Percentiles rank a stretch among this genome's conserved stretches.
Evolutionary conservation across 306 rosid genomes (phyloP).

Genomic region (Corylus heterophylla): DNA sequence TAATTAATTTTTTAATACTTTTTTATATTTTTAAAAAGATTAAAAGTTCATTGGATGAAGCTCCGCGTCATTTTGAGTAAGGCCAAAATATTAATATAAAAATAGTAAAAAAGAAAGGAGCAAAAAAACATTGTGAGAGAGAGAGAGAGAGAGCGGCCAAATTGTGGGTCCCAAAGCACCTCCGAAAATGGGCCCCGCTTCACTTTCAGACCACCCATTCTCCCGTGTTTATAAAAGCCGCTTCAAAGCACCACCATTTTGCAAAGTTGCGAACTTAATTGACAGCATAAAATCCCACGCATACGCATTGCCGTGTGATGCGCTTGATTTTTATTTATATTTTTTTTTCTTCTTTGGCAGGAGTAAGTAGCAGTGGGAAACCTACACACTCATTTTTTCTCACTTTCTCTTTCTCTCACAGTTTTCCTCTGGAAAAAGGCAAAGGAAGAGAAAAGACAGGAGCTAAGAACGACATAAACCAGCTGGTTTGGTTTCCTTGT

Average conservation of each 20-base stretch:
- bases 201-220: constrained; percentile 20
- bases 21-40: not conserved
- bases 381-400: constrained; percentile 19
- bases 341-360: not conserved
- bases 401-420: constrained; percentile 6
- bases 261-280: not conserved
- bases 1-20: not conserved
- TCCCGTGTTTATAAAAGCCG: constrained; percentile 61
- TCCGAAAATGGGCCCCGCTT: constrained; percentile 42
- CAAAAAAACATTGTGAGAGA: not conserved
- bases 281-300: not conserved
- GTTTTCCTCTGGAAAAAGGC: constrained; percentile 15
- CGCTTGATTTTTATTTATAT: not conserved
- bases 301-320: not conserved
- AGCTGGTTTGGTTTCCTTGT: constrained; percentile 46
- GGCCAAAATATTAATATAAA: not conserved
- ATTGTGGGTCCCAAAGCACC: constrained; percentile 33
- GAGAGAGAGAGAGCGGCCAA: constrained; percentile 22
- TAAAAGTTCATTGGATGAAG: constrained; percentile 21
- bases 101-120: not conserved
- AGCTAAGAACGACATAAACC: constrained; percentile 10
- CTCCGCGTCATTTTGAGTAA: constrained; percentile 19
- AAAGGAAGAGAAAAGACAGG: not conserved
- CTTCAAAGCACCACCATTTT: constrained; percentile 52
- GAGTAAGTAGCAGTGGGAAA: not conserved